Evolutionary conservation across 2,329 filamentous ascomycete species (phyloP).

Genomic region (Exophiala lecanii-corni): DNA sequence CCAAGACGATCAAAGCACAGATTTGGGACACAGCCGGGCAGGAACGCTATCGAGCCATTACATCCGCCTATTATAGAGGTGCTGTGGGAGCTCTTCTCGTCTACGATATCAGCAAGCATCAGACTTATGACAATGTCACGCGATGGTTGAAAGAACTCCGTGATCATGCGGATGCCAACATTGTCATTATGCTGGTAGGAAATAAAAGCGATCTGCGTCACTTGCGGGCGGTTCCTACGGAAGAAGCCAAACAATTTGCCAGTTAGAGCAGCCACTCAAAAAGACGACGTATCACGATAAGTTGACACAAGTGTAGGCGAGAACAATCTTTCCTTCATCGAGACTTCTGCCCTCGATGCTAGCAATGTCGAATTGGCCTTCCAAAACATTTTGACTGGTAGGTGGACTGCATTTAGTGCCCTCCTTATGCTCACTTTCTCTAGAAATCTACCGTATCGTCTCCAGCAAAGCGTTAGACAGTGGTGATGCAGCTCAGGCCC

Average conservation of each 20-base stretch:
- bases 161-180: constrained; percentile 97
- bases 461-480: constrained; percentile 95
- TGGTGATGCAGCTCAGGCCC: constrained; percentile 74
- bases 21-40: constrained; percentile 99
- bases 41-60: constrained; percentile 98
- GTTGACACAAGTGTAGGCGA: constrained; percentile 59
- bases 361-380: constrained; percentile 99
- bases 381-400: constrained; percentile 98
- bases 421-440: constrained; percentile 15
- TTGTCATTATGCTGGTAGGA: constrained; percentile 98
- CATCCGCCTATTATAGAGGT: constrained; percentile 96
- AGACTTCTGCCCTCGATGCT: constrained; percentile 96
- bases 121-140: constrained; percentile 98
- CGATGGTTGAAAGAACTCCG: constrained; percentile 98
- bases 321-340: constrained; percentile 97
- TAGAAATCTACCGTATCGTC: constrained; percentile 99
- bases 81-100: constrained; percentile 95
- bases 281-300: constrained; percentile 1
- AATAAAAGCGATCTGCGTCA: constrained; percentile 99
- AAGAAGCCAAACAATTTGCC: constrained; percentile 96
- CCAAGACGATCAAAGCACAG: constrained; percentile 99
- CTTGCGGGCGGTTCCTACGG: constrained; percentile 90
- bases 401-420: constrained; percentile 29
- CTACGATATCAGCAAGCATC: constrained; percentile 99
- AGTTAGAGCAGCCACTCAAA: constrained; percentile 54